These are phyloP conservation scores for Erucastrum elatum DNA, from an alignment of 345 rosid genomes.

Conservation along the genomic window DNA sequence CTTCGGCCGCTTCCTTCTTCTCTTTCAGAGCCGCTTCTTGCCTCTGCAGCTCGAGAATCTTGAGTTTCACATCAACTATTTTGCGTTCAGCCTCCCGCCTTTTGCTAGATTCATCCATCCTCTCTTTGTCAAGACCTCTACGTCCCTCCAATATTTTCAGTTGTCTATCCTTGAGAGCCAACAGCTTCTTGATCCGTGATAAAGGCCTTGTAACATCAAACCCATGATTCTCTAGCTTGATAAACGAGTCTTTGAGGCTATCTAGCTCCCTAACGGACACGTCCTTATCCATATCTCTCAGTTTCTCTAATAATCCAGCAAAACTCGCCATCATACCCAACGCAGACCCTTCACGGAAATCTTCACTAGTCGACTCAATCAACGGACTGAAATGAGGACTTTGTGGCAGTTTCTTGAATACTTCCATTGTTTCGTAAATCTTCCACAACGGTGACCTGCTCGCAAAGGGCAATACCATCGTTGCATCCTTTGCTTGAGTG, in stretches of 20 bases:
- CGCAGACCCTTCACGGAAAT: conserved; percentile 10
- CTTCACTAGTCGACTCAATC: background rate
- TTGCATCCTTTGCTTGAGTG: background rate
- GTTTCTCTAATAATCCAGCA: conserved; percentile 51
- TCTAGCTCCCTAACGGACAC: conserved; percentile 41
- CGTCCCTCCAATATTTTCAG: conserved; percentile 29
- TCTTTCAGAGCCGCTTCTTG: conserved; percentile 31
- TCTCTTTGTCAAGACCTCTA: conserved; percentile 33
- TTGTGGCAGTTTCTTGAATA: background rate
- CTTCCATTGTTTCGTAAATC: background rate
- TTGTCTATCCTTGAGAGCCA: conserved; percentile 42
- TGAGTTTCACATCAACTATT: conserved; percentile 6
- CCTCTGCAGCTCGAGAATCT: conserved; percentile 45
- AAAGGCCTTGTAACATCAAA: conserved; percentile 46
- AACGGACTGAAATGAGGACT: background rate
- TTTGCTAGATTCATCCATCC: background rate
- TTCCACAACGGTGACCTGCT: background rate
- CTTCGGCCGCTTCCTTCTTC: background rate
- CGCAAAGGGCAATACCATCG: background rate
- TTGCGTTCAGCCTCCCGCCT: conserved; percentile 19
- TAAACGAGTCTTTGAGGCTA: conserved; percentile 52
- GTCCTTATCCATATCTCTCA: conserved; percentile 38
- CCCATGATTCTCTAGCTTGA: conserved; percentile 56
- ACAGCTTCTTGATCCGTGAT: conserved; percentile 45
- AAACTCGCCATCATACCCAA: conserved; percentile 57